These are phyloP conservation scores for Rugosomyces carneus DNA, from an alignment of 1,284 basidiomycete species.

Conservation along the genomic window DNA sequence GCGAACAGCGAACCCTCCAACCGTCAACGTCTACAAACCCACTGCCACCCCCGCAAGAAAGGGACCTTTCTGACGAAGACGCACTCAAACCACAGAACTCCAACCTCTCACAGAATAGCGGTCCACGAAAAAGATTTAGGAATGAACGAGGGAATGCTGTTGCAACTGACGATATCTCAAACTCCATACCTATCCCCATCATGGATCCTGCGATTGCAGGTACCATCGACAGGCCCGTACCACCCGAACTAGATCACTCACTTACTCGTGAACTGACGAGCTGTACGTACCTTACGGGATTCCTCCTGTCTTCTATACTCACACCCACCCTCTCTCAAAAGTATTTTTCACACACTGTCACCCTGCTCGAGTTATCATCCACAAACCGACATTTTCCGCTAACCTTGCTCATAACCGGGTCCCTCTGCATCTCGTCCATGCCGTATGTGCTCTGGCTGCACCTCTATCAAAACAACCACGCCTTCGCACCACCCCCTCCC, in stretches of 20 bases:
- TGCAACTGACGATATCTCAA: slow-evolving; percentile 31
- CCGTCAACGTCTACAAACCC: slow-evolving; percentile 22
- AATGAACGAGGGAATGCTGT: slow-evolving; percentile 30
- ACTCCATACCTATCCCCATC: slow-evolving; percentile 19
- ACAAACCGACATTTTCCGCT: slow-evolving; percentile 67
- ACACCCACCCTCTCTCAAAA: slow-evolving; percentile 23
- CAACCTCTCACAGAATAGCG: slow-evolving; percentile 11
- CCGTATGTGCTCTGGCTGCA: slow-evolving; percentile 70
- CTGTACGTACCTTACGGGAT: slow-evolving; percentile 36
- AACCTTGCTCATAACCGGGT: slow-evolving; percentile 57
- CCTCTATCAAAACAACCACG: slow-evolving; percentile 62
- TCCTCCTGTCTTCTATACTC: slow-evolving; percentile 12
- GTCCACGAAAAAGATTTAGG: slow-evolving; percentile 32
- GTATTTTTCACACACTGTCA: slow-evolving; percentile 80
- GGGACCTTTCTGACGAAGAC: slow-evolving; percentile 24
- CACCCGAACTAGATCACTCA: slow-evolving; percentile 49
- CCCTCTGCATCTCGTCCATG: slow-evolving; percentile 61
- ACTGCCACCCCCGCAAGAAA: slow-evolving; percentile 16
- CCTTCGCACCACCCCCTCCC: slow-evolving; percentile 50
- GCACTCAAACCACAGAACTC: slow-evolving; percentile 19
- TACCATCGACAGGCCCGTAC: slow-evolving; percentile 29
- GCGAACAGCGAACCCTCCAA: slow-evolving; percentile 19
- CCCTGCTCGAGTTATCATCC: slow-evolving; percentile 65
- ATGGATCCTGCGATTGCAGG: slow-evolving; percentile 29
- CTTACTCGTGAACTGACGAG: slow-evolving; percentile 71